Evolutionary conservation across 176 grass and related monocot genomes (phyloP).

Genomic region (Cenchrus purpureus): DNA sequence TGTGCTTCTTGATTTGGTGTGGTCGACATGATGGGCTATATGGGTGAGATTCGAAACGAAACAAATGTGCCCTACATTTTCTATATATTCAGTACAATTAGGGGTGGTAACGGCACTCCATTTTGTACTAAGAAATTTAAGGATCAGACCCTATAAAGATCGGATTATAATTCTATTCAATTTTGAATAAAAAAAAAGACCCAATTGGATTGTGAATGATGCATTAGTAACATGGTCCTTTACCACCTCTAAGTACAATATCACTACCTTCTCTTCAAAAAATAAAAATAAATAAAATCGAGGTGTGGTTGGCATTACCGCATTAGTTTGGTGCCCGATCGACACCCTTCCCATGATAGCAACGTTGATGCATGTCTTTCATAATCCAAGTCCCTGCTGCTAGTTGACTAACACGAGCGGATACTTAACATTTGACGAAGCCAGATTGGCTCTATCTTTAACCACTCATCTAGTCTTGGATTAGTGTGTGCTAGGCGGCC

Average conservation of each 20-base stretch:
- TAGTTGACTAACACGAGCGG: constrained; percentile 20
- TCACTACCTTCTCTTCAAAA: not conserved
- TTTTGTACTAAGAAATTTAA: too few relatives aligned
- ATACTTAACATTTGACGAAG: not conserved
- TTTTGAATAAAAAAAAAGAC: too few relatives aligned
- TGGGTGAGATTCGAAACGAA: too few relatives aligned
- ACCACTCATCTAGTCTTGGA: not conserved
- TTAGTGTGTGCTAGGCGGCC: not conserved
- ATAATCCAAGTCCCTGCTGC: not conserved
- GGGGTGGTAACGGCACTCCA: too few relatives aligned
- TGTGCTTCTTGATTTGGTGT: too few relatives aligned
- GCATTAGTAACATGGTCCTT: too few relatives aligned
- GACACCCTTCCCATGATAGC: constrained; percentile 34
- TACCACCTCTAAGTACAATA: not conserved
- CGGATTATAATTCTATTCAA: too few relatives aligned
- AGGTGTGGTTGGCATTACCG: constrained; percentile 5
- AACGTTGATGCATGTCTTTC: constrained; percentile 31
- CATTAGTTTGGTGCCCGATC: not conserved
- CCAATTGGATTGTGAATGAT: too few relatives aligned
- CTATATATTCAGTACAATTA: not conserved
- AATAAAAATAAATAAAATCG: not conserved
- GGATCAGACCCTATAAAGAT: too few relatives aligned
- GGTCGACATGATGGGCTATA: too few relatives aligned
- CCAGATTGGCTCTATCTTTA: constrained; percentile 20
- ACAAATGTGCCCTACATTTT: not conserved